These are phyloP conservation scores for Beauveria varroae DNA, from an alignment of 2,329 filamentous ascomycete genomes.

Conservation along the genomic window DNA sequence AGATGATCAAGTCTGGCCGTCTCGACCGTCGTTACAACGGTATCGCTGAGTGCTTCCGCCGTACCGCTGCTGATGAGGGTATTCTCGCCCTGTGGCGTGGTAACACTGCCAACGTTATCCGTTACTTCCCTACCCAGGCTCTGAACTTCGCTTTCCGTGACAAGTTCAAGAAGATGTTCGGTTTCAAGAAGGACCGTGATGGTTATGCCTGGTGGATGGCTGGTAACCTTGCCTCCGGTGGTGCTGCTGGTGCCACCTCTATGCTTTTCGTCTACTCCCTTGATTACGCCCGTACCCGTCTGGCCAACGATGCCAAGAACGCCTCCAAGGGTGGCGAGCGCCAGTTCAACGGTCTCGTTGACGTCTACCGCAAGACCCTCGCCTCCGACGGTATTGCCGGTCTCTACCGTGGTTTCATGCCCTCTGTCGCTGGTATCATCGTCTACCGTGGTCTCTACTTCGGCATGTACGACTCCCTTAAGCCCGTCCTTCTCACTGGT, in stretches of 20 bases:
- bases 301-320: constrained; percentile 99
- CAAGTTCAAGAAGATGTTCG: constrained; percentile 99
- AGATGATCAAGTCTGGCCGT: constrained; percentile 99
- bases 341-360: constrained; percentile 99
- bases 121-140: constrained; percentile 99
- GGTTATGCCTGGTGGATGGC: constrained; percentile 98
- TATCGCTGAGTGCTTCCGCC: constrained; percentile 91
- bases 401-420: constrained; percentile 99
- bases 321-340: constrained; percentile 94
- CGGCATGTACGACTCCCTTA: constrained; percentile 99
- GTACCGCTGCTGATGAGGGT: constrained; percentile 87
- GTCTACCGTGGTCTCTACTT: constrained; percentile 99
- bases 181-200: constrained; percentile 99
- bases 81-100: constrained; percentile 94
- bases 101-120: constrained; percentile 99
- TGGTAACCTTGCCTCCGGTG: constrained; percentile 99
- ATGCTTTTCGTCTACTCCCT: constrained; percentile 99
- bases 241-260: constrained; percentile 99
- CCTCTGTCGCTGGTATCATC: constrained; percentile 96
- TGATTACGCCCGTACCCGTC: constrained; percentile 99
- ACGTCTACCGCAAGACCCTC: constrained; percentile 99
- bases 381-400: constrained; percentile 96
- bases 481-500: constrained; percentile 93
- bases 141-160: constrained; percentile 99
- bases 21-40: constrained; percentile 95